Evolutionary conservation across 2,329 filamentous ascomycete genomes (phyloP), one percentile per base, ranked within the genome.

Genomic region (Colletotrichum echinochloae): DNA sequence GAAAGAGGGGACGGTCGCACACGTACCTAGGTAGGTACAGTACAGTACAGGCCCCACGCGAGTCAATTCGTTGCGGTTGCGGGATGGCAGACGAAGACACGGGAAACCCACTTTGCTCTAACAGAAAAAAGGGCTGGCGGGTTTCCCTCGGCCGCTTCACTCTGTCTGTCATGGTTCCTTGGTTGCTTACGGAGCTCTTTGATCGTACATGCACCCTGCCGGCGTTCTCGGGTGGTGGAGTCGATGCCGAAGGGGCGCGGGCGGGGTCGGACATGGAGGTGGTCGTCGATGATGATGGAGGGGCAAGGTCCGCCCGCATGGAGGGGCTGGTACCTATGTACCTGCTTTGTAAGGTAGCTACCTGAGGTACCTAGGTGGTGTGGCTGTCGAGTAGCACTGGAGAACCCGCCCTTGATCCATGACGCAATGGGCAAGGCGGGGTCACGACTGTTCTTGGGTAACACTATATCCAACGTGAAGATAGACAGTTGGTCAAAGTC

Each of bases 361-460:
- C n/a, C n/a, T n/a, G n/a, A n/a, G n/a, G n/a, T n/a, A n/a, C n/a
- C n/a, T n/a, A n/a, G n/a, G n/a, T n/a, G n/a, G n/a, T n/a, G n/a
- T n/a, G n/a, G n/a, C n/a, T n/a, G n/a, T n/a, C n/a, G n/a, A n/a
- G 61, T 65, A 37, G 18, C 44, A 20, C 33, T 8, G 39, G 33
- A 49, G 44, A 49, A 41, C 16, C 39, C 11, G 44, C 18, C 8
- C 57, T 59, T 56, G 60, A 51, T 67, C 64, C 67, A 70, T 70
- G 67, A 67, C 67, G 67, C 67, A 70, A 62, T 70, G 46, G 64
- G 59, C 52, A 57, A 28, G 49, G 56, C 41, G 49, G 49, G 56
- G 44, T 23, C 46, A 28, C 20, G 35, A 23, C 51, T 57, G 44
- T 49, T 35, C 18, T 44, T 44, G 51, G n/a, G n/a, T n/a, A n/a